Evolutionary conservation across 257 asterid species (phyloP).

Genomic region (Cordia subcordata): DNA sequence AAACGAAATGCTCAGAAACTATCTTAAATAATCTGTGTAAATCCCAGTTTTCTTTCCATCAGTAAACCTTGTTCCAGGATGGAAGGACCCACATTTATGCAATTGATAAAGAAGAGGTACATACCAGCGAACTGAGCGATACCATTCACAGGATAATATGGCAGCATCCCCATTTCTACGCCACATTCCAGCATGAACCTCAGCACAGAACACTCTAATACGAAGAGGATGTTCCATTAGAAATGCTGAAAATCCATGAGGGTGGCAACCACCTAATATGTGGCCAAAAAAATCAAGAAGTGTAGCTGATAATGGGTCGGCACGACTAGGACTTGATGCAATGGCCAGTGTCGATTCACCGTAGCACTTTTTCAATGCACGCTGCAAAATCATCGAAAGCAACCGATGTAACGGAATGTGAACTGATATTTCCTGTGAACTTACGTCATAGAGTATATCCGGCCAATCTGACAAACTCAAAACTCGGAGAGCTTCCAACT

Average conservation of each 20-base stretch:
- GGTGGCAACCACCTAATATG: constrained; percentile 81
- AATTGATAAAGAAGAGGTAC: constrained; percentile 21
- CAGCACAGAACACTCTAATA: constrained; percentile 91
- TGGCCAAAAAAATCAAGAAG: constrained; percentile 58
- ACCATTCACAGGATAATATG: constrained; percentile 78
- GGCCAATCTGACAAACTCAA: constrained; percentile 84
- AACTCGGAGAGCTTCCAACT: constrained; percentile 63
- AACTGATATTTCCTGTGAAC: constrained; percentile 79
- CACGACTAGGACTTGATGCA: constrained; percentile 25
- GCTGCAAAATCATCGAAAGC: constrained; percentile 67
- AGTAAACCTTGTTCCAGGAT: too few species aligned
- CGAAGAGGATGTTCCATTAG: constrained; percentile 95
- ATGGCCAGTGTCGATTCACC: constrained; percentile 49
- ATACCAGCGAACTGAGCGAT: constrained; percentile 89
- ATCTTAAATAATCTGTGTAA: neutral
- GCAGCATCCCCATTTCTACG: constrained; percentile 88
- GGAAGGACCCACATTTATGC: neutral
- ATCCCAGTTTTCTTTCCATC: too few species aligned
- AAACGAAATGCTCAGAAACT: neutral
- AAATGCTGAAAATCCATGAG: constrained; percentile 81
- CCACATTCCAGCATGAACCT: constrained; percentile 99
- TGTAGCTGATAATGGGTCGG: constrained; percentile 35
- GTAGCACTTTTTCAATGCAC: constrained; percentile 70
- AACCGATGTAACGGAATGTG: constrained; percentile 89
- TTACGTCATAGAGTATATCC: constrained; percentile 69